Conservation (phyloP, 2,329 filamentous ascomycete genomes). For the Peltaster fructicola region DNA sequence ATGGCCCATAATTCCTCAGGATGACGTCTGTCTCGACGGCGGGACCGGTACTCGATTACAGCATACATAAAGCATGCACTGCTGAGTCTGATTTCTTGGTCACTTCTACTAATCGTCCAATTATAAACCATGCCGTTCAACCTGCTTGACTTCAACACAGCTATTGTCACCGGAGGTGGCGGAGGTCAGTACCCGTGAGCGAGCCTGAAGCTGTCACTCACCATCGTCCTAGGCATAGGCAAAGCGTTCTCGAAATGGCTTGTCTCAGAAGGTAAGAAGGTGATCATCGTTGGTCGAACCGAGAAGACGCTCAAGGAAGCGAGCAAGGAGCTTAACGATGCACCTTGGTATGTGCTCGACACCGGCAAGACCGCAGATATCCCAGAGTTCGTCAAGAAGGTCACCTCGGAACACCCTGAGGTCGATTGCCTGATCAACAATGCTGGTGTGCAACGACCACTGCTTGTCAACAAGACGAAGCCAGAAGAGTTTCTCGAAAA, state of each 20-base stretch:
- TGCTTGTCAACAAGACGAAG: slow-evolving; percentile 26
- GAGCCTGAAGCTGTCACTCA: too few relatives aligned
- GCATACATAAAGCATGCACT: too few relatives aligned
- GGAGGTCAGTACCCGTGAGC: too few relatives aligned
- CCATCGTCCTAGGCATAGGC: too few relatives aligned
- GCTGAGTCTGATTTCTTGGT: too few relatives aligned
- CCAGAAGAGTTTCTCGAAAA: slow-evolving; percentile 27
- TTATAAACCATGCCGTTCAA: too few relatives aligned
- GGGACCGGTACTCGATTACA: too few relatives aligned
- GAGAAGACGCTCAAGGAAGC: slow-evolving; percentile 34
- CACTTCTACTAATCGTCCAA: too few relatives aligned
- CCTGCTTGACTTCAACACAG: slow-evolving; percentile 24
- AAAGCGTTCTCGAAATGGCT: slow-evolving; percentile 31
- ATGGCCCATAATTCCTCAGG: too few relatives aligned
- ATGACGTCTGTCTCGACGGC: too few relatives aligned
- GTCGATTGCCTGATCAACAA: slow-evolving; percentile 44
- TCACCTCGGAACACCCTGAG: slow-evolving; percentile 34
- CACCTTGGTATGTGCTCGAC: slow-evolving; percentile 36
- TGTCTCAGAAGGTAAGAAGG: slow-evolving; percentile 29
- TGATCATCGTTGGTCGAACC: slow-evolving; percentile 37
- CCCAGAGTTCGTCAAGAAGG: slow-evolving; percentile 26
- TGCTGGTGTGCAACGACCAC: slow-evolving; percentile 38
- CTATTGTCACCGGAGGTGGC: slow-evolving; percentile 33
- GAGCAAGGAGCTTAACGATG: slow-evolving; percentile 26
- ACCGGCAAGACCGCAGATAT: slow-evolving; percentile 30